These are phyloP conservation scores for Falciphora oryzae DNA, from an alignment of 2,329 filamentous ascomycete species.

Conservation along the genomic window DNA sequence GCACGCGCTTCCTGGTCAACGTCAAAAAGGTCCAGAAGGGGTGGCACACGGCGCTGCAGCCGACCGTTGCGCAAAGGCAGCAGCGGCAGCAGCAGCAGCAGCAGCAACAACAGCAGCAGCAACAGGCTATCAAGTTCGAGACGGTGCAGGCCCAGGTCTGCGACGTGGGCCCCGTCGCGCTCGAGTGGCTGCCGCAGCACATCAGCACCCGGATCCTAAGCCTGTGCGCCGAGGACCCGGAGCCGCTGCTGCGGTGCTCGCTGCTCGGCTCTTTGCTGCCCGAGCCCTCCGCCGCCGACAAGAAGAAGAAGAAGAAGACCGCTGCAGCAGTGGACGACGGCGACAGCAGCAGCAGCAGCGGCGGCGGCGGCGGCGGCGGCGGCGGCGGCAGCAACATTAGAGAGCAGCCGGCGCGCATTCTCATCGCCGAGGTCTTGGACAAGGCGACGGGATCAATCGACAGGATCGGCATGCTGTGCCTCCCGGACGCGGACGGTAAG, in stretches of 20 bases:
- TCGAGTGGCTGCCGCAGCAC: not conserved
- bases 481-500: not conserved
- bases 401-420: not conserved
- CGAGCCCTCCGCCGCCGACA: no score
- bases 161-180: conserved; percentile 22
- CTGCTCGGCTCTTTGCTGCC: no score
- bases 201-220: not conserved
- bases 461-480: not conserved
- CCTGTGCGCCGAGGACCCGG: not conserved
- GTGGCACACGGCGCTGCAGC: conserved; percentile 16
- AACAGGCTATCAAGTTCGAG: not conserved
- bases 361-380: no score
- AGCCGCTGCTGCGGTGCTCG: not conserved
- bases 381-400: not conserved
- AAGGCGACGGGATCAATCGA: not conserved
- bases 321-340: not conserved
- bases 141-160: conserved; percentile 35
- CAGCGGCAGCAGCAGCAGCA: not conserved
- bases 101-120: conserved; percentile 2
- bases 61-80: conserved; percentile 8
- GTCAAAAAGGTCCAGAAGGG: not conserved
- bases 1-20: conserved; percentile 40
- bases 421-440: not conserved
- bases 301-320: no score
- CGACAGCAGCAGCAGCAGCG: not conserved